Evolutionary conservation across 129 eudicot species (phyloP), one percentile per base, ranked within the genome.

Genomic region (Saussurea involucrata): DNA sequence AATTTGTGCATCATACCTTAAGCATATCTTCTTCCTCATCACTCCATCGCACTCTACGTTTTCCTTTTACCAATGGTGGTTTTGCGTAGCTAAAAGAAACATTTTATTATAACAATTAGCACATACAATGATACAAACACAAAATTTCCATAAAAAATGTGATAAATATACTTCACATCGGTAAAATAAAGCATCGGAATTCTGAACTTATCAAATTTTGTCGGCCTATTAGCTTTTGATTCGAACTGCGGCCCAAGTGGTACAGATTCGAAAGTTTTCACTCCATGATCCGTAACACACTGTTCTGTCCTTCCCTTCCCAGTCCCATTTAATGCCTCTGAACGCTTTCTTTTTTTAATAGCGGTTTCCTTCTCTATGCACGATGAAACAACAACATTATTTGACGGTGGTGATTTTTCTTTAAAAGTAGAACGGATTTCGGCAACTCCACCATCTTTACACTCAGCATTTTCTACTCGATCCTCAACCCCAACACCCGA

Each of bases 11-110:
- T 44, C 76, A 63, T 76, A 92, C 95, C 97, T 78, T 82, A 33
- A 89, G 87, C 88, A 78, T 87, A 18, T 89, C 86, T 77, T 81
- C 96, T 87, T 92, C 96, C 71, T 87, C 90, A 24, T 66, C 80
- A 13, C 76, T 87, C 97, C 97, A 92, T 0, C 44, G 65, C 32
- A 75, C 63, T 77, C 69, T 72, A 6, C 88, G 92, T 27, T 22
- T 77, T 53, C 44, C 44, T 36, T 36, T 36, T 8, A 36, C 40
- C 40, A 34, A 34, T 10, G 40, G 44, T 8, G 44, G 12, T 36
- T 36, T 36, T 36, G 44, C 44, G 44, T 32, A 33, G 74, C 80
- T 76, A 74, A 75, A 61, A 24, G 61, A 81, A 81, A 13, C 72
- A 44, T 36, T 67, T 10, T 58, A 24, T 10, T 66, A 22, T 36